phyloP scores from a whole-genome alignment of 192 early-diverging fungal genomes.

The Dissophora globulifera region DNA sequence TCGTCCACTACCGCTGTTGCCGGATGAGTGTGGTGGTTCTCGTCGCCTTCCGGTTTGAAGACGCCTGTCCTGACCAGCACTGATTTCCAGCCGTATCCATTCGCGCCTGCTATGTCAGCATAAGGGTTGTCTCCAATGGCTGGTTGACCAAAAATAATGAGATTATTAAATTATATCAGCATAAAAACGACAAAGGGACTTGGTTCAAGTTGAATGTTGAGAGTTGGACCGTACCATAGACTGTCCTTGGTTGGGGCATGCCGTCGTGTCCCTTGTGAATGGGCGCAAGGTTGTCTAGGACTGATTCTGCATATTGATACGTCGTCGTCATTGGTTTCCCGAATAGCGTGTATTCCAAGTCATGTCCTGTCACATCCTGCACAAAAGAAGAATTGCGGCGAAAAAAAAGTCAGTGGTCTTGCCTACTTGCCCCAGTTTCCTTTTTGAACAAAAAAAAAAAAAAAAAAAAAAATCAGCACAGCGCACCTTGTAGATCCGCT shows the following conservation, averaged over 20 bases:
- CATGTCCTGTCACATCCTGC: constrained; percentile 55
- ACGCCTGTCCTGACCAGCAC: constrained; percentile 80
- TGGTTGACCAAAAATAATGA: too few relatives aligned
- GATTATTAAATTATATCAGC: too few relatives aligned
- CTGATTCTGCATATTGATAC: constrained; percentile 74
- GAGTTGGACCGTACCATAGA: constrained; percentile 47
- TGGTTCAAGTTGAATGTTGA: constrained; percentile 56
- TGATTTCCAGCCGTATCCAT: constrained; percentile 77
- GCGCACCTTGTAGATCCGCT: constrained; percentile 67
- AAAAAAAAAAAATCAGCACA: too few relatives aligned
- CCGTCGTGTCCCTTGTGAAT: constrained; percentile 14
- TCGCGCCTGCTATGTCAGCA: constrained; percentile 81
- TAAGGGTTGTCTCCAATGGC: constrained; percentile 78
- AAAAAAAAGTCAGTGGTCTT: too few relatives aligned
- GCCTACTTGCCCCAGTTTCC: too few relatives aligned
- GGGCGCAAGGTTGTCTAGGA: constrained; percentile 55
- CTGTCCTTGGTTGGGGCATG: constrained; percentile 12
- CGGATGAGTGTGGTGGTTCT: constrained; percentile 65
- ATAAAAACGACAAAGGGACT: too few relatives aligned
- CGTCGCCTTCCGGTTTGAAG: constrained; percentile 59
- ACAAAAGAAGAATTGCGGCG: background rate
- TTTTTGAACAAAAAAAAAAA: too few relatives aligned
- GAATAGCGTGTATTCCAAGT: constrained; percentile 74
- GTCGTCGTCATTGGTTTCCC: constrained; percentile 86
- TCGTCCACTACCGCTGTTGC: constrained; percentile 69